Percentiles rank a stretch among this genome's conserved stretches.
These are phyloP conservation scores for Xylariaceae sp. DNA, from an alignment of 2,329 filamentous ascomycete genomes.

Conservation along the genomic window DNA sequence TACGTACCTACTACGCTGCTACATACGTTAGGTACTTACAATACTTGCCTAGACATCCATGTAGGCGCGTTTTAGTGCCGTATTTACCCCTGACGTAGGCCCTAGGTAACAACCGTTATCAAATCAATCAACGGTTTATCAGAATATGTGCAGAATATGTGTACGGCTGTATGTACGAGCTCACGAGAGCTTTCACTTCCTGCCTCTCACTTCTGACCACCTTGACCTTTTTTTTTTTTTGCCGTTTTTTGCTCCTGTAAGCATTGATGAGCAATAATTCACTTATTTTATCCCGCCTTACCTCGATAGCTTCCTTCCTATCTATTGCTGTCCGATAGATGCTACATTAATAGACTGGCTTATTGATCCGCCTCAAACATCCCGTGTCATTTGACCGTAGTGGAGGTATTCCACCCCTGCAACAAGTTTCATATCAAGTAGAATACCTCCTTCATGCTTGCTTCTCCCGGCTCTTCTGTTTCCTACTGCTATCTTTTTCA, in stretches of 20 bases:
- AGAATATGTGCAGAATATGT: no score
- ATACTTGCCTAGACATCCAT: no score
- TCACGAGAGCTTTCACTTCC: neutral
- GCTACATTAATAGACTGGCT: conserved; percentile 12
- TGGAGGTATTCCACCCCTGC: conserved; percentile 21
- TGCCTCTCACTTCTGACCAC: neutral
- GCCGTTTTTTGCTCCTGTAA: neutral
- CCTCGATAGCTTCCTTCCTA: conserved; percentile 17
- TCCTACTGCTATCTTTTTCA: neutral
- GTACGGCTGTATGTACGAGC: no score
- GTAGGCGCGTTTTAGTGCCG: neutral
- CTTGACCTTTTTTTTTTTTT: neutral
- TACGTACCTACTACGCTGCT: no score
- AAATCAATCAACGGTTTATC: neutral
- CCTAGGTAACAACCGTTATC: neutral
- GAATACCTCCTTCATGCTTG: conserved; percentile 5
- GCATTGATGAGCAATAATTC: conserved; percentile 4
- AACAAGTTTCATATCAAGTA: conserved; percentile 17
- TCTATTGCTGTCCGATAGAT: conserved; percentile 15
- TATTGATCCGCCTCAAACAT: conserved; percentile 12
- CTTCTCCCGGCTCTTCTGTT: neutral
- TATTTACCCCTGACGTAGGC: neutral
- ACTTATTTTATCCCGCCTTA: conserved; percentile 2
- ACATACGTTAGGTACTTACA: no score
- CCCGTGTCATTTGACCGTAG: conserved; percentile 8